Evolutionary conservation across 352 stramenopile species (phyloP).

Genomic region (Albugo candida): DNA sequence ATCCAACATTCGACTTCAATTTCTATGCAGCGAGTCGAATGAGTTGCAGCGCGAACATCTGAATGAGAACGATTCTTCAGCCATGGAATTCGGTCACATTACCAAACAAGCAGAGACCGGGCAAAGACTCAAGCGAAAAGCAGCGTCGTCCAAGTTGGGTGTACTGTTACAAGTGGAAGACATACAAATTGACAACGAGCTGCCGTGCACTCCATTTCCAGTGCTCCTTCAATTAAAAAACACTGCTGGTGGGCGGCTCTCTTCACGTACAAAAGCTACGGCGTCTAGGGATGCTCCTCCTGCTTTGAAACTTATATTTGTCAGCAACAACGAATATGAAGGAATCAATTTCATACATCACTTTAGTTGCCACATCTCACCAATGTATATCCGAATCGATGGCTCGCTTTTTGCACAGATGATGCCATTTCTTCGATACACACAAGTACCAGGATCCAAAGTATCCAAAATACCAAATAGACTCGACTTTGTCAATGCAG

Average conservation of each 20-base stretch:
- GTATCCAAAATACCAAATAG: too few species aligned
- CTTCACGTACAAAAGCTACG: too few species aligned
- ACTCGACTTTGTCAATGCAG: slow-evolving; percentile 19
- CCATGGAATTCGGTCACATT: neutral
- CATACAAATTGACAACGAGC: slow-evolving; percentile 78
- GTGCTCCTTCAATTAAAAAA: slow-evolving; percentile 46
- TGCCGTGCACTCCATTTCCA: slow-evolving; percentile 60
- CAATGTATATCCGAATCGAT: slow-evolving; percentile 64
- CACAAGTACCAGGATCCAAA: too few species aligned
- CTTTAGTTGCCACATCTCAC: slow-evolving; percentile 47
- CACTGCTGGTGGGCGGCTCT: slow-evolving; percentile 23
- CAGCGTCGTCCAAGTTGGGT: slow-evolving; percentile 10
- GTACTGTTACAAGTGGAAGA: slow-evolving; percentile 50
- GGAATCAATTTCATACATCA: slow-evolving; percentile 77
- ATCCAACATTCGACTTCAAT: slow-evolving; percentile 35
- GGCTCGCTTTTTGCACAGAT: slow-evolving; percentile 62
- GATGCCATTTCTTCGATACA: slow-evolving; percentile 12
- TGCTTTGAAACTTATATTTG: slow-evolving; percentile 47
- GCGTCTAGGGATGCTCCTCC: slow-evolving; percentile 8
- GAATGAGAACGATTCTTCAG: neutral
- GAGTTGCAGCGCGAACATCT: neutral
- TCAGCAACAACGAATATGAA: slow-evolving; percentile 75
- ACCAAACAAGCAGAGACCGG: too few species aligned
- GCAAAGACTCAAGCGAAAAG: too few species aligned
- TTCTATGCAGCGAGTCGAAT: slow-evolving; percentile 29